These are phyloP conservation scores for Aspergillus intermedius DNA, from an alignment of 2,329 filamentous ascomycete genomes.

Conservation along the genomic window DNA sequence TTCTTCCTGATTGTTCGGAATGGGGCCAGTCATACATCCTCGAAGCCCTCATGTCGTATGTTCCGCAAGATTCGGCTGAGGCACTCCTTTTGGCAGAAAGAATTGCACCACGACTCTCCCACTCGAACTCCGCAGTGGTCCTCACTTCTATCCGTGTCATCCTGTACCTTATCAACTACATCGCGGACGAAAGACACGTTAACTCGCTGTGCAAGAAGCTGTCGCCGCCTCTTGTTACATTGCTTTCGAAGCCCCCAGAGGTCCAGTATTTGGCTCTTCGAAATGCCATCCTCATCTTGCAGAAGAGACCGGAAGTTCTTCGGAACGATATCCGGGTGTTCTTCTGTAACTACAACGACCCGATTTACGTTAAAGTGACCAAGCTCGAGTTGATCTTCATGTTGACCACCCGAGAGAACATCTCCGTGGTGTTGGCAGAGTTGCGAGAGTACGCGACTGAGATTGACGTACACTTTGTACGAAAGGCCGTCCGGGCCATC, in stretches of 20 bases:
- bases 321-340: conserved; percentile 97
- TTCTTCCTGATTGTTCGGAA: conserved; percentile 93
- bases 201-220: conserved; percentile 82
- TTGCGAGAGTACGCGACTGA: conserved; percentile 93
- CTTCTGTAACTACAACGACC: conserved; percentile 99
- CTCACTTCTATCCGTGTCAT: conserved; percentile 94
- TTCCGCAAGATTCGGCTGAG: conserved; percentile 84
- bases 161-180: conserved; percentile 98
- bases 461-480: conserved; percentile 97
- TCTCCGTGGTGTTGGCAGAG: conserved; percentile 89
- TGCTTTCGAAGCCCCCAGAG: conserved; percentile 91
- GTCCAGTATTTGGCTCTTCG: conserved; percentile 95
- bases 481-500: conserved; percentile 94
- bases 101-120: conserved; percentile 89
- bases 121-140: conserved; percentile 94
- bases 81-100: conserved; percentile 85
- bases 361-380: conserved; percentile 98
- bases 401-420: conserved; percentile 92
- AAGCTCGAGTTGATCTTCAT: conserved; percentile 99
- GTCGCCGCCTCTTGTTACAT: conserved; percentile 87
- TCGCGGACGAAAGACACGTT: conserved; percentile 83
- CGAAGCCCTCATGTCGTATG: conserved; percentile 95
- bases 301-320: conserved; percentile 84
- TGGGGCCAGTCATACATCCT: conserved; percentile 99
- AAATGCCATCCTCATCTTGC: conserved; percentile 89